Conservation (phyloP, 495 filamentous ascomycete species). For the Penicillium fimorum region DNA sequence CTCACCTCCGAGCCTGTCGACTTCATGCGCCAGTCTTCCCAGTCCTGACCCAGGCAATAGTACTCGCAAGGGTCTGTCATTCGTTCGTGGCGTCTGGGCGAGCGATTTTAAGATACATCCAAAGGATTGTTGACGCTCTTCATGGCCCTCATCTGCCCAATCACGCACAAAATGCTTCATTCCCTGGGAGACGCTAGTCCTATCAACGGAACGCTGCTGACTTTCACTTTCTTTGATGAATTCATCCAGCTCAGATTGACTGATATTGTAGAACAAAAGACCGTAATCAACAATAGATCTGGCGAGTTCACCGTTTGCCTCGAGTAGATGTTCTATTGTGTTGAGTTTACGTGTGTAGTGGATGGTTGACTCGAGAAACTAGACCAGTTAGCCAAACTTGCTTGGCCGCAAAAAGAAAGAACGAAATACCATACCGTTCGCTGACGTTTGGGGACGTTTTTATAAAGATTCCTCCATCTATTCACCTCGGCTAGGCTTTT, state of each 20-base stretch:
- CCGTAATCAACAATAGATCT: conserved; percentile 18
- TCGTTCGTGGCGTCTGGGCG: conserved; percentile 8
- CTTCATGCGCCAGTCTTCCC: conserved; percentile 43
- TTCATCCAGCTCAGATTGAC: conserved; percentile 16
- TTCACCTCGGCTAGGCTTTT: conserved; percentile 16
- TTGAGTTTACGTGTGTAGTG: conserved; percentile 27
- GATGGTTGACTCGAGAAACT: conserved; percentile 20
- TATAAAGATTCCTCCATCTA: conserved; percentile 25
- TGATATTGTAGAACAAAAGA: conserved; percentile 22
- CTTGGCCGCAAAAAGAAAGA: neutral
- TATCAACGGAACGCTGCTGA: conserved; percentile 14
- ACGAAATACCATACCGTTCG: conserved; percentile 11
- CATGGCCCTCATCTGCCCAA: conserved; percentile 39
- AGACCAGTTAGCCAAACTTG: neutral
- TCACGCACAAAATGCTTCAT: conserved; percentile 51
- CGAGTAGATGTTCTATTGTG: conserved; percentile 22
- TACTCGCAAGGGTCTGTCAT: conserved; percentile 22
- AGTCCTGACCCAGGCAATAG: conserved; percentile 45
- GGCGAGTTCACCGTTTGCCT: conserved; percentile 18
- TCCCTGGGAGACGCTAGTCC: conserved; percentile 38
- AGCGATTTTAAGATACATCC: conserved; percentile 33
- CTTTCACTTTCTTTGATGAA: conserved; percentile 17
- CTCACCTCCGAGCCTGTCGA: conserved; percentile 32
- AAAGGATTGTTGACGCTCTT: conserved; percentile 40
- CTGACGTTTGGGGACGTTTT: conserved; percentile 19